Evolutionary conservation across 108 stramenopile genomes (phyloP).

Genomic region (Nitzschia putrida): DNA sequence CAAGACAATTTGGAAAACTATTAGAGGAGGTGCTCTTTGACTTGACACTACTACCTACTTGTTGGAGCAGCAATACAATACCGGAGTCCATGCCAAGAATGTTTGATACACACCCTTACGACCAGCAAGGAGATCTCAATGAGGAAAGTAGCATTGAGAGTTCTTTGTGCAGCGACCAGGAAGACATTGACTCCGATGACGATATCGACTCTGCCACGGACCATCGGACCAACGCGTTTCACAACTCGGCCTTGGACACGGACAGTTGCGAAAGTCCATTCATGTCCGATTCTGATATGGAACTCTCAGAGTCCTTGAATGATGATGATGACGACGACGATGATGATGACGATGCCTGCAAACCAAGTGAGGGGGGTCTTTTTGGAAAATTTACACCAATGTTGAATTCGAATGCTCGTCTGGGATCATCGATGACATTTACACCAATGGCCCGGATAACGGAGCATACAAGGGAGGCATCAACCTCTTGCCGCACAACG

Average conservation of each 20-base stretch:
- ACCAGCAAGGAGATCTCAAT: not conserved
- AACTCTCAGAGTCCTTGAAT: not conserved
- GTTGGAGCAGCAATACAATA: too few relatives aligned
- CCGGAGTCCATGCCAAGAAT: not conserved
- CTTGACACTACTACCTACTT: too few relatives aligned
- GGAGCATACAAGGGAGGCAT: not conserved
- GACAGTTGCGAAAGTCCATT: not conserved
- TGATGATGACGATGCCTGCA: not conserved
- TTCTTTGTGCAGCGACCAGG: not conserved
- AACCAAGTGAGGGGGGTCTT: too few relatives aligned
- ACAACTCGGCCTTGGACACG: not conserved
- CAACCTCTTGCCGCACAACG: not conserved
- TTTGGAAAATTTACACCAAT: too few relatives aligned
- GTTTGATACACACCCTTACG: not conserved
- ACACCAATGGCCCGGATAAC: conserved; percentile 3
- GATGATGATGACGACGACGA: conserved; percentile 4
- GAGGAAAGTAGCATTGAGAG: conserved; percentile 3
- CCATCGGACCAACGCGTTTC: not conserved
- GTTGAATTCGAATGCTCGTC: too few relatives aligned
- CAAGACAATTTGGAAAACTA: too few relatives aligned
- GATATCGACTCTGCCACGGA: not conserved
- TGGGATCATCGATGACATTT: not conserved
- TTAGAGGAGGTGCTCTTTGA: too few relatives aligned
- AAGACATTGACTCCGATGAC: not conserved
- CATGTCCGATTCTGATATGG: not conserved